Conservation (phyloP, 345 rosid genomes). For the Dovyalis caffra region DNA sequence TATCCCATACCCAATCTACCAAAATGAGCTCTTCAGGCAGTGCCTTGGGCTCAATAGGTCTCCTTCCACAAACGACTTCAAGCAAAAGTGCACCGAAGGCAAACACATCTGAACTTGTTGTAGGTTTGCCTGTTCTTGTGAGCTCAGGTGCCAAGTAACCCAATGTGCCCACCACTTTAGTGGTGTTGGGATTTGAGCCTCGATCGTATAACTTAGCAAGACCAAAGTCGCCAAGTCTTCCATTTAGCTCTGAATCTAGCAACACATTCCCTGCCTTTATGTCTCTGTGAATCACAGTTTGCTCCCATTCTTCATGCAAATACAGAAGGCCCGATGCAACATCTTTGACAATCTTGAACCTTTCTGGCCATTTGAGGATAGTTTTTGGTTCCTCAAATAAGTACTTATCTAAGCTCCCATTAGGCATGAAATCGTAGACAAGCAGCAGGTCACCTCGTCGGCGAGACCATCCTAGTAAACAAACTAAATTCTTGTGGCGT, state of each 20-base stretch:
- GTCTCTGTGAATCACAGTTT: no score
- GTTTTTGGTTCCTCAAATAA: no score
- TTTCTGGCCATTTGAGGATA: no score
- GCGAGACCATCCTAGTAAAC: no score
- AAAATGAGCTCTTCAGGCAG: background rate
- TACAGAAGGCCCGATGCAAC: no score
- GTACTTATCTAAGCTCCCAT: no score
- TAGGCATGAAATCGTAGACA: no score
- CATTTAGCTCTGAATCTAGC: slow-evolving; percentile 17
- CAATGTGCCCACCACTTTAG: background rate
- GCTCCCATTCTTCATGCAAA: no score
- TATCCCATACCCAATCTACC: background rate
- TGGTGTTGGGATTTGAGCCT: background rate
- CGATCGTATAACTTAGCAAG: background rate
- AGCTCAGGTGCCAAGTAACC: slow-evolving; percentile 2
- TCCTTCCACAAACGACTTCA: background rate
- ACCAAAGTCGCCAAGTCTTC: slow-evolving; percentile 16
- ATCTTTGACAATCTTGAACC: no score
- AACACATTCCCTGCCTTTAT: no score
- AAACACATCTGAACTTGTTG: background rate
- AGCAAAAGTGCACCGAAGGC: background rate
- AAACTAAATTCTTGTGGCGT: no score
- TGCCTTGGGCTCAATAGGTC: background rate
- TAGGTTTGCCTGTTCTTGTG: background rate
- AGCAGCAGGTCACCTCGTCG: no score